Conservation (phyloP, 176 grass and related monocot species). For the Oryza longistaminata region DNA sequence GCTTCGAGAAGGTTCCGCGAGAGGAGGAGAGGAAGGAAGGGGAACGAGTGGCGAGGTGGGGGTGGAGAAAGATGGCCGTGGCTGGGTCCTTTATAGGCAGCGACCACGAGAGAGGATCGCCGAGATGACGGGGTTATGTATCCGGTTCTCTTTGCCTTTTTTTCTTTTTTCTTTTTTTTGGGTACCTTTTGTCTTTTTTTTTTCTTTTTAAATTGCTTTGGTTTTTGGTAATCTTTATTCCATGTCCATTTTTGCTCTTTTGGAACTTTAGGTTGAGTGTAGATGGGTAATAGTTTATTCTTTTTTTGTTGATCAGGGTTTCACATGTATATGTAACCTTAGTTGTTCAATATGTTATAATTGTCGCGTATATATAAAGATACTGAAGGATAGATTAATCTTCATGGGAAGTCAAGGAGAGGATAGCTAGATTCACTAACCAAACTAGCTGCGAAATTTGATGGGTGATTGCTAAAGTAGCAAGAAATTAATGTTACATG, state of each 20-base stretch:
- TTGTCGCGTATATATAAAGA: too few species aligned
- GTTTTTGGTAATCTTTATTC: background rate
- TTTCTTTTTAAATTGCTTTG: background rate
- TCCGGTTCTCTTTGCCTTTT: background rate
- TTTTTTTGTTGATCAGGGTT: background rate
- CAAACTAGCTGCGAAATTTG: too few species aligned
- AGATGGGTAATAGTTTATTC: background rate
- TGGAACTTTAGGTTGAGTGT: background rate
- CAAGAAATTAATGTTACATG: too few species aligned
- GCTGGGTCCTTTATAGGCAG: constrained; percentile 36
- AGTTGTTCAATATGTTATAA: too few species aligned
- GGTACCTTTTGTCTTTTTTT: background rate
- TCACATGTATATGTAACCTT: too few species aligned
- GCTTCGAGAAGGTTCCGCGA: constrained; percentile 15
- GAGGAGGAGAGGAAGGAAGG: background rate
- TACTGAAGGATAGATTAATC: too few species aligned
- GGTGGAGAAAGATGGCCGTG: background rate
- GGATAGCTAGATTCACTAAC: too few species aligned
- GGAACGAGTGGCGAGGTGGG: background rate
- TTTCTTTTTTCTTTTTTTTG: background rate
- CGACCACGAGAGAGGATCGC: background rate
- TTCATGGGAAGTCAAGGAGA: too few species aligned
- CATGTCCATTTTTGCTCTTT: background rate
- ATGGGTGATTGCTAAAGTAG: too few species aligned
- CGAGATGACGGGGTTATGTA: constrained; percentile 19